These are phyloP conservation scores for Trametes coccinea DNA, from an alignment of 768 basidiomycete species.

Conservation along the genomic window DNA sequence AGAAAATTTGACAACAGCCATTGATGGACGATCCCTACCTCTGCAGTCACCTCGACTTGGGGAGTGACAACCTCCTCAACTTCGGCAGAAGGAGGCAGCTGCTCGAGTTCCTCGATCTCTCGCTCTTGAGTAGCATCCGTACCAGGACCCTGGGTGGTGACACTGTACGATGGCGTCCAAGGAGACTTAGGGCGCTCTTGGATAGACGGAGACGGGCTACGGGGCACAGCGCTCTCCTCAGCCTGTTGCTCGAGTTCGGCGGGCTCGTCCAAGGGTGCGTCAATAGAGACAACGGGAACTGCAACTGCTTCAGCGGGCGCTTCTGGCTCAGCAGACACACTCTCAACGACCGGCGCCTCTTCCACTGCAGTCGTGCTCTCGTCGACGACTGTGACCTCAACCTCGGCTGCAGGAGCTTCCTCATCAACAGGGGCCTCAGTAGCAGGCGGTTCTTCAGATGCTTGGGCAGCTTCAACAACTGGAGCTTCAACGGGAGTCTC, in stretches of 20 bases:
- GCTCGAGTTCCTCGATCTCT: slow-evolving; percentile 26
- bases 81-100: slow-evolving; percentile 22
- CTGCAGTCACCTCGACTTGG: slow-evolving; percentile 17
- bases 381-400: background rate
- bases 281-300: slow-evolving; percentile 12
- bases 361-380: slow-evolving; percentile 1
- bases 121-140: slow-evolving; percentile 13
- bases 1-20: background rate
- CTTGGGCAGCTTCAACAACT: background rate
- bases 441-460: too few relatives aligned
- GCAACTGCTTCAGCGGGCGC: background rate
- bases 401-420: background rate
- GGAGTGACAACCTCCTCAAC: slow-evolving; percentile 2
- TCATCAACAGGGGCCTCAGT: background rate
- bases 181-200: slow-evolving; percentile 49
- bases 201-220: slow-evolving; percentile 14
- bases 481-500: background rate
- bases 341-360: slow-evolving; percentile 1
- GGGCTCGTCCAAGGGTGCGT: slow-evolving; percentile 12
- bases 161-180: slow-evolving; percentile 55
- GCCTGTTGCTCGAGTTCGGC: background rate
- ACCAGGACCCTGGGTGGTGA: slow-evolving; percentile 45
- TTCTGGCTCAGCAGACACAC: background rate
- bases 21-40: slow-evolving; percentile 7
- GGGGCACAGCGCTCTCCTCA: slow-evolving; percentile 7